Conservation (phyloP, 257 asterid species). For the Cruciata laevipes region DNA sequence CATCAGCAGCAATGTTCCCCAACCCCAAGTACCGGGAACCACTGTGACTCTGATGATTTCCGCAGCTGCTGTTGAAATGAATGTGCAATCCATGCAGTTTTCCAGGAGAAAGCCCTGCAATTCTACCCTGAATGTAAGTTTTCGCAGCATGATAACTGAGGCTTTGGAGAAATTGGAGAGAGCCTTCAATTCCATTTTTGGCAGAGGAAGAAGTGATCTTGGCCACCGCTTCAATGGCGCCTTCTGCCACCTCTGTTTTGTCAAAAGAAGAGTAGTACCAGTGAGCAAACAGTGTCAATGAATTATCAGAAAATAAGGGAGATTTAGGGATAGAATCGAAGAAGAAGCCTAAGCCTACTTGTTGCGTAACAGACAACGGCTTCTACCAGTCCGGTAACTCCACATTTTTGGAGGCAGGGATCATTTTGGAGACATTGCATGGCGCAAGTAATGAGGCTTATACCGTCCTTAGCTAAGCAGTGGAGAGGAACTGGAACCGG, state of each 20-base stretch:
- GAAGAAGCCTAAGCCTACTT: not conserved
- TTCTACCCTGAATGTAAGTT: constrained; percentile 57
- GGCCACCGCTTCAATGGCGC: constrained; percentile 47
- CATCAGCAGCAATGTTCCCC: constrained; percentile 69
- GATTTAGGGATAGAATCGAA: no score
- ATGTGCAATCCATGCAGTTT: constrained; percentile 70
- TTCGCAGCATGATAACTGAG: constrained; percentile 18
- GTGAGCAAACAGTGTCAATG: not conserved
- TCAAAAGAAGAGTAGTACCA: no score
- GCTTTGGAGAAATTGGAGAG: constrained; percentile 53
- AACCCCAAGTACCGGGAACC: constrained; percentile 11
- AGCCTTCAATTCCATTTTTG: constrained; percentile 46
- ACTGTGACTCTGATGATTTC: not conserved
- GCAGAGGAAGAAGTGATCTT: constrained; percentile 48
- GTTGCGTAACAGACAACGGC: not conserved
- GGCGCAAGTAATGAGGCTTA: not conserved
- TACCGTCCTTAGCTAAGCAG: not conserved
- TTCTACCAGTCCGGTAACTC: not conserved
- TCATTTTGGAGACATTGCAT: not conserved
- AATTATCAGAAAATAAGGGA: not conserved
- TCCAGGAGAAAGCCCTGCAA: constrained; percentile 63
- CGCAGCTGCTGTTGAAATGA: constrained; percentile 25
- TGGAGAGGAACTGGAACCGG: not conserved
- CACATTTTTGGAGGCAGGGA: not conserved
- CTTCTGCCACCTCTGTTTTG: not conserved